Conservation (phyloP, 2,329 filamentous ascomycete genomes). For the Aureobasidium lini region DNA sequence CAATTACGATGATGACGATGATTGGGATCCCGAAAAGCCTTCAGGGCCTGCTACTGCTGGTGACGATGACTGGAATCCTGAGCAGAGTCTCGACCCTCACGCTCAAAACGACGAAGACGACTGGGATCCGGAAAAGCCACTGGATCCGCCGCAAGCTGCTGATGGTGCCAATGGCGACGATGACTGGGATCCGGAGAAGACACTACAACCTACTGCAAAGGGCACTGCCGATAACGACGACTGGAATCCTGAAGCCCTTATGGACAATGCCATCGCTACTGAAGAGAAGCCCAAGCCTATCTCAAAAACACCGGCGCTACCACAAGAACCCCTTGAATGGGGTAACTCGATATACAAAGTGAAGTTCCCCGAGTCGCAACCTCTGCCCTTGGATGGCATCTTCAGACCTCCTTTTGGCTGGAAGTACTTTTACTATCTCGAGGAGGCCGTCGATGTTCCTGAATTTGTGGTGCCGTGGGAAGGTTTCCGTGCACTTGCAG, state of each 20-base stretch:
- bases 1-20: conserved; percentile 26
- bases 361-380: conserved; percentile 64
- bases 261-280: conserved; percentile 27
- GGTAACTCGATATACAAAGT: conserved; percentile 91
- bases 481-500: conserved; percentile 87
- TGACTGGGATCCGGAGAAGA: conserved; percentile 36
- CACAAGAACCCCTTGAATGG: conserved; percentile 62
- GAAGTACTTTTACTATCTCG: conserved; percentile 95
- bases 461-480: conserved; percentile 99
- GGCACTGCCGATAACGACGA: conserved; percentile 18
- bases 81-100: conserved; percentile 29
- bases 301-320: conserved; percentile 21
- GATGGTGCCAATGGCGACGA: conserved; percentile 25
- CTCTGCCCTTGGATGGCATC: conserved; percentile 65
- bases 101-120: conserved; percentile 28
- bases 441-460: conserved; percentile 92
- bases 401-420: conserved; percentile 94
- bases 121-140: conserved; percentile 27
- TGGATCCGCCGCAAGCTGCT: conserved; percentile 19
- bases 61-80: conserved; percentile 37
- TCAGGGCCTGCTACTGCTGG: conserved; percentile 31
- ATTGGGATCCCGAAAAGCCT: conserved; percentile 24
- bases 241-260: conserved; percentile 29
- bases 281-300: conserved; percentile 17
- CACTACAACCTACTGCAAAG: conserved; percentile 33